Conservation (phyloP, 2,329 filamentous ascomycete species). For the Talaromyces sp. region DNA sequence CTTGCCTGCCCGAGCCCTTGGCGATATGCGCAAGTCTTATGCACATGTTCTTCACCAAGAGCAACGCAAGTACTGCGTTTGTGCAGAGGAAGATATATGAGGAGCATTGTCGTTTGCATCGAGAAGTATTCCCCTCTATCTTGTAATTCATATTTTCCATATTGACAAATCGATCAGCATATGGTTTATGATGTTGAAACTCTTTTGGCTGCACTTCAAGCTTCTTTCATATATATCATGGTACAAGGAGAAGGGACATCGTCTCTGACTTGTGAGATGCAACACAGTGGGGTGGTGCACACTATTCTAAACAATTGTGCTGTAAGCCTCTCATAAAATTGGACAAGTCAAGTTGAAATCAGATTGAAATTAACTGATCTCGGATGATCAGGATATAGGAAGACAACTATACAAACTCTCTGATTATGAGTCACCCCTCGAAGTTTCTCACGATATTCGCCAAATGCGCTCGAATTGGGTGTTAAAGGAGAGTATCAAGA, state of each 20-base stretch:
- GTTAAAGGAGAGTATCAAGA: constrained; percentile 2
- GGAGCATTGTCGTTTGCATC: constrained; percentile 9
- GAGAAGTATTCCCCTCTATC: background rate
- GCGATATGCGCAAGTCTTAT: constrained; percentile 14
- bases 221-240: background rate
- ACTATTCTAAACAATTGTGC: background rate
- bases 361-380: background rate
- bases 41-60: constrained; percentile 17
- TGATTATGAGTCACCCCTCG: background rate
- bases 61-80: background rate
- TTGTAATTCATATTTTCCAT: background rate
- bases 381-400: background rate
- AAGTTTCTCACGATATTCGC: background rate
- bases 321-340: background rate
- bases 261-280: background rate
- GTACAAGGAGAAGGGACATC: background rate
- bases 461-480: constrained; percentile 9
- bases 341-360: background rate
- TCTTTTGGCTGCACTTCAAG: constrained; percentile 6
- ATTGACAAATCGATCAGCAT: background rate
- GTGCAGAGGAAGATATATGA: constrained; percentile 5
- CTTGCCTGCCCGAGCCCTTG: constrained; percentile 6
- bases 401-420: background rate
- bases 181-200: constrained; percentile 8
- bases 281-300: background rate